Base-by-base conservation (phyloP, 2,329 filamentous ascomycete species). In the Colletotrichum spaethianum region DNA sequence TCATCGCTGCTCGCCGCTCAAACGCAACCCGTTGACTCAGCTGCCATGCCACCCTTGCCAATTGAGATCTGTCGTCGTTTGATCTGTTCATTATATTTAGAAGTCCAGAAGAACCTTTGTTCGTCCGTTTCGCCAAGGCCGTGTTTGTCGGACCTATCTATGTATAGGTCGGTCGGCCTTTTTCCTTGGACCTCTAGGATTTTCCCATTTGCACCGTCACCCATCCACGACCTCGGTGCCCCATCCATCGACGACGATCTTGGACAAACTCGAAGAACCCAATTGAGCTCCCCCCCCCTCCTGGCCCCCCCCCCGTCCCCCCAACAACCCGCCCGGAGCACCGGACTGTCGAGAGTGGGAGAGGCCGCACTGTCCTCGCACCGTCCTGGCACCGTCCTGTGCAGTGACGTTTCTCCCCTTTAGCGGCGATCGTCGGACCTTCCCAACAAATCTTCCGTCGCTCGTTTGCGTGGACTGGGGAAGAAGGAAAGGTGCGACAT, bases 381-480 rank as follows among this genome's bases (percentile, higher is more conserved):
- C 66, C 52, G 66, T 64, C 66, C 26, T 38, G 46, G 63, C 63
- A 61, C 46, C 63, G 63, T 61, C 57, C 28, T 61, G 57, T 48
- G 67, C 50, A 70, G 68, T 68, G 57, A 63, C 57, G 46, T 70
- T 55, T 67, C 23, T n/a, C 33, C 16, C 31, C 16, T 23, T 18
- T 42, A 59, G 59, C 31, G 69, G 59, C 53, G 57, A 59, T 63
- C 65, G 65, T 44, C 69, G 69, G 69, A 72, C 44, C 52, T 72
- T 72, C 69, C 69, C 69, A 72, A 69, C 69, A 72, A 72, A 69
- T 69, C 52, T 59, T 48, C 65, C 65, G 69, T 53, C 52, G 26
- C n/a, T n/a, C n/a, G 52, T 36, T 33, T 55, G 28, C 16, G 28
- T 20, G 3, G 11, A 7, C 20, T 36, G 28, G 7, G 42, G 40